These are phyloP conservation scores for Gamsiella multidivaricata DNA, from an alignment of 192 early-diverging fungal species.

Conservation along the genomic window DNA sequence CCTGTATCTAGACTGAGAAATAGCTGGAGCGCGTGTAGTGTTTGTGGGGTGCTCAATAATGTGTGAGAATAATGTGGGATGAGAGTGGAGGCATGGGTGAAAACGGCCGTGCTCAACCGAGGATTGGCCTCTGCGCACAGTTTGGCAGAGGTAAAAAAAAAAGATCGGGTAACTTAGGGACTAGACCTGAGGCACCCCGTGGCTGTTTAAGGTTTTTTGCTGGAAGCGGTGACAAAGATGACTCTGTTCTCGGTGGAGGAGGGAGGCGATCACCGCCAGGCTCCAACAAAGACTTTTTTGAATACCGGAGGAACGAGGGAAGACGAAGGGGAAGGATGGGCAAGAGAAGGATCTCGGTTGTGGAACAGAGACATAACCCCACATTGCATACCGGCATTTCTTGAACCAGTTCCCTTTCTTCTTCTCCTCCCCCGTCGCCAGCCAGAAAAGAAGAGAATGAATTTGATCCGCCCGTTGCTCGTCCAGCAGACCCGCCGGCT, in stretches of 20 bases:
- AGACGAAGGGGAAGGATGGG: not conserved
- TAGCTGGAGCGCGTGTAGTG: no score
- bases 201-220: conserved; percentile 1
- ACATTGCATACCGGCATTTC: no score
- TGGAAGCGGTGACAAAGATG: not conserved
- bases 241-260: not conserved
- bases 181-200: not conserved
- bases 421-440: not conserved
- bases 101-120: no score
- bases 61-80: no score
- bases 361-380: no score
- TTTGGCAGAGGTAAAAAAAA: not conserved
- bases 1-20: no score
- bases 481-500: conserved; percentile 12
- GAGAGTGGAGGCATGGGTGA: no score
- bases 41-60: no score
- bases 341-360: no score
- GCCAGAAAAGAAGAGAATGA: conserved; percentile 12
- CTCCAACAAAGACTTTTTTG: no score
- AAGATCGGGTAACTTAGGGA: conserved; percentile 4
- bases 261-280: no score
- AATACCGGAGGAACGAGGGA: not conserved
- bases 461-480: conserved; percentile 22
- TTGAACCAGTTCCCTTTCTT: no score
- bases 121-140: not conserved